Percentiles rank a stretch among this genome's conserved stretches.
These are phyloP conservation scores for Ilyonectria robusta DNA, from an alignment of 2,329 filamentous ascomycete genomes.

Conservation along the genomic window DNA sequence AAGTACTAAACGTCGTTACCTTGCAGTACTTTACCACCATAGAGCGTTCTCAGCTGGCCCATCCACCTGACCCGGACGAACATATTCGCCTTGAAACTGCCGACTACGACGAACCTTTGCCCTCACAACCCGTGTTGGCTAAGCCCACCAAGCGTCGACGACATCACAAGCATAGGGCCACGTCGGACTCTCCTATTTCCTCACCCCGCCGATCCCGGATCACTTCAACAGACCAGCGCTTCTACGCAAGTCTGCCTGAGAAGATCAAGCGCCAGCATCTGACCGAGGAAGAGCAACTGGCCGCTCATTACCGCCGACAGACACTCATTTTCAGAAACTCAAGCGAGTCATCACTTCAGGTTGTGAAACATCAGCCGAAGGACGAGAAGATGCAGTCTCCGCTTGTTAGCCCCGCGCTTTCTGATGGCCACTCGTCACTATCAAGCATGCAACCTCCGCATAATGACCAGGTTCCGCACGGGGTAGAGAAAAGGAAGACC, in stretches of 20 bases:
- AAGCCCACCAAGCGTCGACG: conserved; percentile 37
- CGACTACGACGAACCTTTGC: conserved; percentile 35
- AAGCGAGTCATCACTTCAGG: conserved; percentile 46
- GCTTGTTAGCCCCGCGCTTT: conserved; percentile 40
- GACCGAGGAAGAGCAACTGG: conserved; percentile 78
- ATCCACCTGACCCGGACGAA: conserved; percentile 50
- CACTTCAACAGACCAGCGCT: conserved; percentile 72
- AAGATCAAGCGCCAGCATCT: conserved; percentile 81
- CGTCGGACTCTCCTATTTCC: conserved; percentile 35
- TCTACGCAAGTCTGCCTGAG: conserved; percentile 79
- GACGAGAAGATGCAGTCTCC: conserved; percentile 43
- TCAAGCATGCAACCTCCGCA: conserved; percentile 46
- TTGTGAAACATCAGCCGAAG: conserved; percentile 45
- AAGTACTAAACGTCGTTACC: conserved; percentile 36
- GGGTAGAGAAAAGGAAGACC: conserved; percentile 53
- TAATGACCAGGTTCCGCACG: conserved; percentile 33
- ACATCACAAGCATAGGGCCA: conserved; percentile 34
- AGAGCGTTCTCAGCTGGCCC: conserved; percentile 77
- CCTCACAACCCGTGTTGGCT: conserved; percentile 26
- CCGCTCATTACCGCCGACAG: conserved; percentile 58
- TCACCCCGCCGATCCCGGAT: conserved; percentile 50
- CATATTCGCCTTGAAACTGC: conserved; percentile 36
- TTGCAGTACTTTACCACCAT: conserved; percentile 80
- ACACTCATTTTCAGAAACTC: conserved; percentile 56
- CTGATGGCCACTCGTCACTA: conserved; percentile 38